These are phyloP conservation scores for Calonectria leucothoes DNA, from an alignment of 2,329 filamentous ascomycete genomes.

Conservation along the genomic window DNA sequence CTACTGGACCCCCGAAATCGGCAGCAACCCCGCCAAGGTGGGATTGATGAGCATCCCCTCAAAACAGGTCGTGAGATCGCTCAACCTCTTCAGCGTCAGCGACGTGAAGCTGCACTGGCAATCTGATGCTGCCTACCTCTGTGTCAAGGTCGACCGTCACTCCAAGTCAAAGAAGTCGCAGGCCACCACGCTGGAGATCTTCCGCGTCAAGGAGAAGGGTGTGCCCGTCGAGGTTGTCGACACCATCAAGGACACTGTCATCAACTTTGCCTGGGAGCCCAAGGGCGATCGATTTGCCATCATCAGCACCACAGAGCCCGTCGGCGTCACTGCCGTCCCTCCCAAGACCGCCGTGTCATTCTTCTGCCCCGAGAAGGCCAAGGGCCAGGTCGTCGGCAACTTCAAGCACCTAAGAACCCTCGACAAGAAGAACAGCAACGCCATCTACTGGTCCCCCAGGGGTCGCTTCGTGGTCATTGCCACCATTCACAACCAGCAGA, in stretches of 20 bases:
- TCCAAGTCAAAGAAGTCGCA: slow-evolving; percentile 99
- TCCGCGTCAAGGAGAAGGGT: slow-evolving; percentile 96
- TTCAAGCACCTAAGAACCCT: slow-evolving; percentile 96
- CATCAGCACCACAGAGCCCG: slow-evolving; percentile 91
- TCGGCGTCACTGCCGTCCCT: slow-evolving; percentile 80
- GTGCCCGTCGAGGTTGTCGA: slow-evolving; percentile 98
- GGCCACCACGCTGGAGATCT: slow-evolving; percentile 97
- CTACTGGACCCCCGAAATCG: slow-evolving; percentile 99
- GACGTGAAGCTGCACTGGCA: slow-evolving; percentile 99
- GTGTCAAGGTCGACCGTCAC: slow-evolving; percentile 98
- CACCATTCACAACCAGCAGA: slow-evolving; percentile 91
- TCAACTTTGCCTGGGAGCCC: slow-evolving; percentile 99
- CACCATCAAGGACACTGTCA: slow-evolving; percentile 97
- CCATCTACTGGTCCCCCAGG: slow-evolving; percentile 98
- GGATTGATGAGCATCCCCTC: slow-evolving; percentile 95
- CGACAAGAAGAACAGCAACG: slow-evolving; percentile 99
- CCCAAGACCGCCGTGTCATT: slow-evolving; percentile 96
- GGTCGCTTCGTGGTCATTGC: slow-evolving; percentile 96
- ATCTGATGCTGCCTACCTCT: slow-evolving; percentile 91
- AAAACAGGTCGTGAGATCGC: slow-evolving; percentile 91
- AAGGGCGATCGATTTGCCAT: slow-evolving; percentile 98
- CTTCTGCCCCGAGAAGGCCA: slow-evolving; percentile 96
- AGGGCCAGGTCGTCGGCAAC: slow-evolving; percentile 84
- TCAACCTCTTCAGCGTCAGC: slow-evolving; percentile 97
- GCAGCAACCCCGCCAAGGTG: slow-evolving; percentile 97